Base-by-base conservation (phyloP, 2,329 filamentous ascomycete species). In the Ascochyta rabiei region DNA sequence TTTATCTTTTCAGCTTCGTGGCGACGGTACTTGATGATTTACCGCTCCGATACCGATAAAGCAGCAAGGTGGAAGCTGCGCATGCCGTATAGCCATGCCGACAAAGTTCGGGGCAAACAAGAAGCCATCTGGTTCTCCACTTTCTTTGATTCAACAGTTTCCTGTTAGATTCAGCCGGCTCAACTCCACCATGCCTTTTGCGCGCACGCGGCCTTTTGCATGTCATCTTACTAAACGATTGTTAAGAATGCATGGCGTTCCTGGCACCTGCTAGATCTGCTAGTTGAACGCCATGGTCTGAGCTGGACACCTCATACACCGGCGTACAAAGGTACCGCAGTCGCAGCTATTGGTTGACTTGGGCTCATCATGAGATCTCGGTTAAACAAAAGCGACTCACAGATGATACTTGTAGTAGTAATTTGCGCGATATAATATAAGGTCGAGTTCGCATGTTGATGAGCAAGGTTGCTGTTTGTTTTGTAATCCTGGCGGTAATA, bases 401-500 rank as follows among this genome's bases (percentile, higher is more conserved):
- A 18, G 28, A 37, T 49, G 18, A 26, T 35, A 12, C n/a, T 49
- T 30, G 23, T n/a, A 46, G 52, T 31, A 46, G 52, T 31, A 47
- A 50, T 50, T 42, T 55, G 35, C 52, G 52, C 42, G 47, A 50
- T 46, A 41, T 41, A 41, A 31, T 33, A 13, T 28, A 19, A n/a
- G 30, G 40, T 30, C 44, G 23, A 41, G 34, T 28, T 46, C 28
- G 40, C 41, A 45, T 16, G 28, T 46, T 46, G 4, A 39, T 15
- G 46, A 37, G 15, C 52, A 55, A 50, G 52, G 52, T 55, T 49
- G 31, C 30, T 42, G 46, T 55, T 55, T 50, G 31, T 55, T 55
- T 50, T 55, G 52, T 30, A 46, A 55, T 55, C 52, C 52, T 55
- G 46, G 52, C 52, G 52, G 52, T 41, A 55, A 55, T 45, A 55